Evolutionary conservation across 345 rosid species (phyloP).

Genomic region (Camelina laxa): DNA sequence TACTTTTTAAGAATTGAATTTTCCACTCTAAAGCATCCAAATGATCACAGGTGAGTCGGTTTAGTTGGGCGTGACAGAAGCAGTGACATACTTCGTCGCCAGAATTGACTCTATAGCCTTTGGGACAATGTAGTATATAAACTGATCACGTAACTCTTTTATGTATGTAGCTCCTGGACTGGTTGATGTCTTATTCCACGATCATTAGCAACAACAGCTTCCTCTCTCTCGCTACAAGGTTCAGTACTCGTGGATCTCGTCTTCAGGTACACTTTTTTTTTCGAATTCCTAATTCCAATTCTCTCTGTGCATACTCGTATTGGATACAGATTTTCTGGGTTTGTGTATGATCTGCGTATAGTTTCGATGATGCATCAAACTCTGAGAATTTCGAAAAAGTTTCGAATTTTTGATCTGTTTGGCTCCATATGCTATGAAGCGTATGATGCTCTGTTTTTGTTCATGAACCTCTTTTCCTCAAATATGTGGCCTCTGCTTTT

Average conservation of each 20-base stretch:
- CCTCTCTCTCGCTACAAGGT: constrained; percentile 34
- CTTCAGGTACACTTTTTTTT: constrained; percentile 33
- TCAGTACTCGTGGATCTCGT: constrained; percentile 39
- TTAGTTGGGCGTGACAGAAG: constrained; percentile 34
- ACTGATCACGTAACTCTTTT: background rate
- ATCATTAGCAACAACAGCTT: constrained; percentile 30
- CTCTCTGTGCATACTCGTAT: background rate
- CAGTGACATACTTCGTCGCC: constrained; percentile 39
- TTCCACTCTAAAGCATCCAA: background rate
- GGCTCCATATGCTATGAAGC: background rate
- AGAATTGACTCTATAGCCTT: constrained; percentile 8
- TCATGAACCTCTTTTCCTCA: background rate
- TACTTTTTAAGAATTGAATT: background rate
- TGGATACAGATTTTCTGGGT: background rate
- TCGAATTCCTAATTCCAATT: constrained; percentile 1
- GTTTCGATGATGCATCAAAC: background rate
- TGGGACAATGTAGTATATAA: constrained; percentile 27
- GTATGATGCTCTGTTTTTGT: constrained; percentile 8
- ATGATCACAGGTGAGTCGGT: constrained; percentile 8
- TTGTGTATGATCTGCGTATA: constrained; percentile 1
- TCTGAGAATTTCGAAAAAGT: constrained; percentile 18
- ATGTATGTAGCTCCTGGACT: background rate
- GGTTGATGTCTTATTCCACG: constrained; percentile 38
- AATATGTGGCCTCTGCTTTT: background rate
- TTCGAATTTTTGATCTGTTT: constrained; percentile 25